Evolutionary conservation across 2,329 filamentous ascomycete species (phyloP).

Genomic region (Xylaria sp.): DNA sequence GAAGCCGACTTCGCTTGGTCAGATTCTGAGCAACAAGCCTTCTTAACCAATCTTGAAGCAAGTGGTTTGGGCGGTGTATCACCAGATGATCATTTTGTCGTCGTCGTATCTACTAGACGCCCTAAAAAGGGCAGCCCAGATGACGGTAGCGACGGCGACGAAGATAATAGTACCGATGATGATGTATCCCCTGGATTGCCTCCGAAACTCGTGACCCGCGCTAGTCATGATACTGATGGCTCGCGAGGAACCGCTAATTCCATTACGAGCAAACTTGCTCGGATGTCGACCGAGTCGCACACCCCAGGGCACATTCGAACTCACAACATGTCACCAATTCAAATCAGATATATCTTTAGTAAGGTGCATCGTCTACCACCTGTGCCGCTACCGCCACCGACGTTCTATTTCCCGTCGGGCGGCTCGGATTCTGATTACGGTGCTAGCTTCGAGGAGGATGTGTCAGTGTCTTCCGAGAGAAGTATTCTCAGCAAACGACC

Average conservation of each 20-base stretch:
- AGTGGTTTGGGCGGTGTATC: conserved; percentile 68
- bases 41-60: conserved; percentile 59
- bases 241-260: conserved; percentile 52
- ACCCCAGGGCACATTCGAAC: conserved; percentile 25
- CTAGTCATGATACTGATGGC: conserved; percentile 24
- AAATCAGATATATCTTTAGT: conserved; percentile 59
- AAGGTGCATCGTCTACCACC: conserved; percentile 58
- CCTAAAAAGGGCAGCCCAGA: conserved; percentile 43
- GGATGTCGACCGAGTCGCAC: conserved; percentile 56
- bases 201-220: not conserved
- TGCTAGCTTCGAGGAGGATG: conserved; percentile 35
- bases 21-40: conserved; percentile 53
- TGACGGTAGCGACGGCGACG: conserved; percentile 13
- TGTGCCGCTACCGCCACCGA: conserved; percentile 62
- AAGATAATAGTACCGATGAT: conserved; percentile 26
- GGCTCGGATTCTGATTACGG: conserved; percentile 49
- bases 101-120: conserved; percentile 64
- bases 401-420: conserved; percentile 61
- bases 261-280: conserved; percentile 56
- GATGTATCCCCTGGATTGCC: not conserved
- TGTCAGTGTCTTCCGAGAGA: conserved; percentile 34
- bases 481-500: conserved; percentile 40
- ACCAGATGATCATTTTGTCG: conserved; percentile 72
- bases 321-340: conserved; percentile 41
- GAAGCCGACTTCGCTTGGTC: conserved; percentile 62